Conservation (phyloP, 164 flowering plant genomes). For the Cinnamomum chago region DNA sequence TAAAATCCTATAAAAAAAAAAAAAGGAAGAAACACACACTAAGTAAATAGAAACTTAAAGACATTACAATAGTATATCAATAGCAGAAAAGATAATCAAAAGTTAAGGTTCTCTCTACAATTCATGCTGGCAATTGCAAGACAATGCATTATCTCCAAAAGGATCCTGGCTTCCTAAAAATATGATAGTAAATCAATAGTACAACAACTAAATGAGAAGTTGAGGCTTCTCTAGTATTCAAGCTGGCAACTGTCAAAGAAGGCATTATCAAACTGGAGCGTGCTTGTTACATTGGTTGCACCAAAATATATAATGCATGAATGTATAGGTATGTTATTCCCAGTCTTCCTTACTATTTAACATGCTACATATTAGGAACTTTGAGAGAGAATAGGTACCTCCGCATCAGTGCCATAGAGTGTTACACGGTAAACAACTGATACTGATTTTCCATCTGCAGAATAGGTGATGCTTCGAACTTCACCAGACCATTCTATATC, state of each 20-base stretch:
- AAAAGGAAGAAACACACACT: too few relatives aligned
- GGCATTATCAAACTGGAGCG: background rate
- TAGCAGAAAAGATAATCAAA: too few relatives aligned
- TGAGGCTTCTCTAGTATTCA: background rate
- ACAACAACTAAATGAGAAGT: background rate
- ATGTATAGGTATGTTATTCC: background rate
- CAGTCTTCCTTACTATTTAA: background rate
- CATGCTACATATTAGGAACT: too few relatives aligned
- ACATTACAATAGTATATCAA: too few relatives aligned
- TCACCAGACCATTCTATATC: slow-evolving; percentile 94
- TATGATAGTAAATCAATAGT: too few relatives aligned
- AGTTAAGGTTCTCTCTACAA: too few relatives aligned
- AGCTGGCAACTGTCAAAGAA: background rate
- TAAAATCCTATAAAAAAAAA: too few relatives aligned
- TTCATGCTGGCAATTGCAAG: too few relatives aligned
- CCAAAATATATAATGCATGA: background rate
- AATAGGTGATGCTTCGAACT: slow-evolving; percentile 68
- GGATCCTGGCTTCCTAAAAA: too few relatives aligned
- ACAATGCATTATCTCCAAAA: too few relatives aligned
- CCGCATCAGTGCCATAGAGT: slow-evolving; percentile 81
- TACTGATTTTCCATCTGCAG: slow-evolving; percentile 79
- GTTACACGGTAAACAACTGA: slow-evolving; percentile 91
- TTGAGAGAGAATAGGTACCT: slow-evolving; percentile 34
- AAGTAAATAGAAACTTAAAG: too few relatives aligned
- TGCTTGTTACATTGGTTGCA: background rate